phyloP scores from a whole-genome alignment of 2,329 filamentous ascomycete species.

The Achaetomium macrosporum region DNA sequence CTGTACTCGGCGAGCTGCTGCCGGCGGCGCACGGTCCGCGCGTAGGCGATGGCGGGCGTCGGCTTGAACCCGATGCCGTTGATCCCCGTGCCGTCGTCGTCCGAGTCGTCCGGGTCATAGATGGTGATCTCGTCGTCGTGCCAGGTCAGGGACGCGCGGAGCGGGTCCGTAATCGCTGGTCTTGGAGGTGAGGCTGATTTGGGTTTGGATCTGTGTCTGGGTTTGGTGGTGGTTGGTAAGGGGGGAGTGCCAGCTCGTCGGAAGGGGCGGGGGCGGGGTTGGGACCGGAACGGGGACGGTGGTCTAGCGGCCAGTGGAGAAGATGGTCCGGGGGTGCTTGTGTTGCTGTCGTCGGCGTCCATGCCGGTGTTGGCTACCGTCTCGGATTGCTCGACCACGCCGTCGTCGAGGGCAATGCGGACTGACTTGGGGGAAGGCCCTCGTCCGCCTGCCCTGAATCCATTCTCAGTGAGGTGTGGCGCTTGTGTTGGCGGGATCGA shows the following conservation, averaged over 20 bases:
- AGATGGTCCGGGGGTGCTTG: background rate
- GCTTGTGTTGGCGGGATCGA: background rate
- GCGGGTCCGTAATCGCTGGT: slow-evolving; percentile 41
- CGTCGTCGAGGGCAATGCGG: slow-evolving; percentile 17
- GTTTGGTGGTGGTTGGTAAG: background rate
- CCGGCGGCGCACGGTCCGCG: slow-evolving; percentile 49
- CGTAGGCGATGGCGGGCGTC: slow-evolving; percentile 54
- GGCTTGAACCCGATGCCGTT: slow-evolving; percentile 64
- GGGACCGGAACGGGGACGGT: background rate
- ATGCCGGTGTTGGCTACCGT: slow-evolving; percentile 2
- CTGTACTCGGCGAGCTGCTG: slow-evolving; percentile 59
- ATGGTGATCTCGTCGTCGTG: slow-evolving; percentile 63
- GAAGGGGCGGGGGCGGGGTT: background rate
- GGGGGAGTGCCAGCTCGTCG: slow-evolving; percentile 7
- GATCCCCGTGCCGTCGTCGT: slow-evolving; percentile 62
- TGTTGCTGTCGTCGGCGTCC: background rate
- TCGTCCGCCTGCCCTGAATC: background rate
- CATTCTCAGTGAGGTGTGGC: background rate
- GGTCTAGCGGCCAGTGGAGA: background rate
- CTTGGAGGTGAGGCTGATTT: slow-evolving; percentile 17
- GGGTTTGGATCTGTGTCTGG: slow-evolving; percentile 14
- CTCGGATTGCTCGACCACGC: slow-evolving; percentile 15
- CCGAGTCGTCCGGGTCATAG: slow-evolving; percentile 57
- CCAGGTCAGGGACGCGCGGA: slow-evolving; percentile 59
- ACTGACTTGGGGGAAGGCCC: slow-evolving; percentile 9